These are phyloP conservation scores for Centella asiatica DNA, from an alignment of 129 eudicot genomes.

Conservation along the genomic window DNA sequence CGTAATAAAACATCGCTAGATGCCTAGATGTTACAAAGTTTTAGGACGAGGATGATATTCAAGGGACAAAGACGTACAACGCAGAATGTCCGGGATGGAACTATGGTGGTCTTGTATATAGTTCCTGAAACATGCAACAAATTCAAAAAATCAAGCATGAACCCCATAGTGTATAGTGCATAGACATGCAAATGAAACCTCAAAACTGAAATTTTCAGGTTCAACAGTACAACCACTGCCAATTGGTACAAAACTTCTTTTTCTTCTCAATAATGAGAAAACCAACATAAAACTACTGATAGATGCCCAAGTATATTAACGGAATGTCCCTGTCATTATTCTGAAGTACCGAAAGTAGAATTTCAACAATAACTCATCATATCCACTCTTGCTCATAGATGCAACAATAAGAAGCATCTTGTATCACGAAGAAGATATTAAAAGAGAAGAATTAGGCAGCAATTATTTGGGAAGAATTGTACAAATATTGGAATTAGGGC, in stretches of 20 bases:
- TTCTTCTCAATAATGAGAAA: neutral
- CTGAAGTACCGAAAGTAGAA: neutral
- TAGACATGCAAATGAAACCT: neutral
- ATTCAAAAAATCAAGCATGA: neutral
- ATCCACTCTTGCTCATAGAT: neutral
- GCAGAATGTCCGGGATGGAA: conserved; percentile 91
- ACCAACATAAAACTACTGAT: neutral
- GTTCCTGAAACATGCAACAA: conserved; percentile 57
- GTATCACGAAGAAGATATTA: neutral
- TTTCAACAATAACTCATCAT: neutral
- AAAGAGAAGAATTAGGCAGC: neutral
- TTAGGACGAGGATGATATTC: neutral
- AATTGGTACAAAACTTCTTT: neutral
- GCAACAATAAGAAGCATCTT: neutral
- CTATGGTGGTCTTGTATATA: conserved; percentile 68
- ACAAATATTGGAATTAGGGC: neutral
- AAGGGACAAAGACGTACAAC: conserved; percentile 44
- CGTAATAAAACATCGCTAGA: neutral
- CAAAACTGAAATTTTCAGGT: neutral
- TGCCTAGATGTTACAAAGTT: neutral
- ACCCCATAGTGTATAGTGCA: neutral
- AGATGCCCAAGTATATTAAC: neutral
- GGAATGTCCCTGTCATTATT: neutral
- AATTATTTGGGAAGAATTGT: too few species aligned
- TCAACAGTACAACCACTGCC: neutral